Conservation (phyloP, 257 asterid genomes). For the Jasminum sambac region DNA sequence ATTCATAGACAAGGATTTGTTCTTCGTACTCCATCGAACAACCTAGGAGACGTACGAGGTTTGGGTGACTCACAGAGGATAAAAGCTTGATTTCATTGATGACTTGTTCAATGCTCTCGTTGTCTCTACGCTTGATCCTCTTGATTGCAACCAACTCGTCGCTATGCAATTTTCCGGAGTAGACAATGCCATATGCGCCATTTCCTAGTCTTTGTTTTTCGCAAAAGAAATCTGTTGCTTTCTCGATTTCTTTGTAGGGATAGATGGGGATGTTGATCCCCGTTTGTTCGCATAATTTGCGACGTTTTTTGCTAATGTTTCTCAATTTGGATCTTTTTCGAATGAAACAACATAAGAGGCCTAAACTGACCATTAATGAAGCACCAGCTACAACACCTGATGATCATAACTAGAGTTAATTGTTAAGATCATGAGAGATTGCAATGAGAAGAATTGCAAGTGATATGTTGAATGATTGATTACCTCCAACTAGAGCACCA, state of each 20-base stretch:
- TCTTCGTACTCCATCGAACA: constrained; percentile 71
- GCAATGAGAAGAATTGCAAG: background rate
- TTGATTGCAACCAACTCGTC: constrained; percentile 80
- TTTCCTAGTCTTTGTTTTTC: constrained; percentile 67
- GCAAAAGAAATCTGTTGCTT: constrained; percentile 66
- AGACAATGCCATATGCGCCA: constrained; percentile 82
- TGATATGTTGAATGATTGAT: background rate
- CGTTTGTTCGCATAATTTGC: constrained; percentile 45
- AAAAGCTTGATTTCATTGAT: constrained; percentile 76
- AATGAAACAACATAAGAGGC: constrained; percentile 51
- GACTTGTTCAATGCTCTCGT: constrained; percentile 58
- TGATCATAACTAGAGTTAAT: constrained; percentile 5
- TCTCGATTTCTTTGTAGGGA: constrained; percentile 66
- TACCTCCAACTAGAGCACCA: constrained; percentile 76
- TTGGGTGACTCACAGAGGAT: constrained; percentile 75
- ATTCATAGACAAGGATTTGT: constrained; percentile 75
- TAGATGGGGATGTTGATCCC: constrained; percentile 72
- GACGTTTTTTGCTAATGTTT: constrained; percentile 39
- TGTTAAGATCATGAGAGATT: background rate
- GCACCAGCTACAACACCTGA: constrained; percentile 73
- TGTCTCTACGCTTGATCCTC: constrained; percentile 46
- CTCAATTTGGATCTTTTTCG: constrained; percentile 41
- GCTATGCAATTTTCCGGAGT: constrained; percentile 55
- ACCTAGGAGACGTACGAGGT: constrained; percentile 73
- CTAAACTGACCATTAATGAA: constrained; percentile 49